phyloP scores from a whole-genome alignment of 768 basidiomycete genomes.

The Tephrocybe sp. region DNA sequence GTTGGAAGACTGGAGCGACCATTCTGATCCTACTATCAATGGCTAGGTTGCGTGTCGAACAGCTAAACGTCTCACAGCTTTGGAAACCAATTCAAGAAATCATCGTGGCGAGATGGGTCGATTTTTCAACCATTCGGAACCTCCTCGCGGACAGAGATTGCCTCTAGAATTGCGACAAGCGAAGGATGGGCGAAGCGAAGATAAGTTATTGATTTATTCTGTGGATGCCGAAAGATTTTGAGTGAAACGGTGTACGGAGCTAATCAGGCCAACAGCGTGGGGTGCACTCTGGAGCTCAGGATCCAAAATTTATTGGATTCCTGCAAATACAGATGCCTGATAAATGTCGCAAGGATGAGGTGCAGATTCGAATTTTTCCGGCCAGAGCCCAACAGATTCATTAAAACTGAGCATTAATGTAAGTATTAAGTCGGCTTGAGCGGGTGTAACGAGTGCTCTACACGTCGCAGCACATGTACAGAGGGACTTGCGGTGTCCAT shows the following conservation, averaged over 20 bases:
- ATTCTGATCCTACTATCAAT: background rate
- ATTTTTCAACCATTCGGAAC: too few species aligned
- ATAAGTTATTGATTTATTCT: background rate
- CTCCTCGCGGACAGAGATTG: conserved; percentile 11
- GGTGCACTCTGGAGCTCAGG: conserved; percentile 4
- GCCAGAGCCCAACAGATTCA: background rate
- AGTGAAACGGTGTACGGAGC: conserved; percentile 12
- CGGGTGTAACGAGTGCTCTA: conserved; percentile 1
- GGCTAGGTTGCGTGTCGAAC: conserved; percentile 2
- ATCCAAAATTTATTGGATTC: conserved; percentile 15
- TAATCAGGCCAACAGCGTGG: conserved; percentile 3
- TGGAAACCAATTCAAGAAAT: conserved; percentile 15
- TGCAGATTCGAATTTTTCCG: conserved; percentile 7
- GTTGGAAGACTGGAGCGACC: background rate
- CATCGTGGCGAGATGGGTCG: conserved; percentile 10
- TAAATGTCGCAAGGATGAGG: conserved; percentile 10
- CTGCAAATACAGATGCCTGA: conserved; percentile 9
- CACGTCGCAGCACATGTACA: too few species aligned
- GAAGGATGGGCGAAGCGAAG: conserved; percentile 11
- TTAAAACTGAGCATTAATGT: background rate
- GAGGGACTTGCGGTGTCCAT: background rate
- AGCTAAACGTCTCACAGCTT: conserved; percentile 10
- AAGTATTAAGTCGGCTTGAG: conserved; percentile 5
- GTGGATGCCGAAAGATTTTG: conserved; percentile 10
- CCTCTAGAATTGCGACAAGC: conserved; percentile 11